Evolutionary conservation across 805 yeast genomes (phyloP).

Genomic region (Spathaspora hagerdaliae): DNA sequence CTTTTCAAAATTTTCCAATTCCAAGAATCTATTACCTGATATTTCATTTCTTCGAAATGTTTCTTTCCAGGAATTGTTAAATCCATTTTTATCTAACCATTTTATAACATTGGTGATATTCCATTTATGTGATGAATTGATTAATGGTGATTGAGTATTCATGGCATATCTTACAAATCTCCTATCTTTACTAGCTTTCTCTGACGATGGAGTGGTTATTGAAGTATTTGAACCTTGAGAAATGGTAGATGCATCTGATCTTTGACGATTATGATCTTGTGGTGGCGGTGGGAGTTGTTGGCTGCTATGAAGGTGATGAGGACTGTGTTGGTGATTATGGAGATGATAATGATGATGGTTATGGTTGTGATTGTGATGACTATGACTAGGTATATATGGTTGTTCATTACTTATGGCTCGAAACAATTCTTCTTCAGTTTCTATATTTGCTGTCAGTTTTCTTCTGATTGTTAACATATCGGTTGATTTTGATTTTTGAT

Average conservation of each 20-base stretch:
- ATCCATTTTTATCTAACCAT: slow-evolving; percentile 69
- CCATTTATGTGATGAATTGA: slow-evolving; percentile 48
- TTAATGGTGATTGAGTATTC: slow-evolving; percentile 27
- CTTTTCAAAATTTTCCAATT: slow-evolving; percentile 61
- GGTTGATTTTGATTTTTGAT: slow-evolving; percentile 3
- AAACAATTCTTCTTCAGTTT: not conserved
- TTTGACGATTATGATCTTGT: slow-evolving; percentile 24
- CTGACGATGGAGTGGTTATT: slow-evolving; percentile 15
- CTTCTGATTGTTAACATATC: slow-evolving; percentile 2
- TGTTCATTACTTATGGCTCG: not conserved
- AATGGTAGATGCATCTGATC: slow-evolving; percentile 31
- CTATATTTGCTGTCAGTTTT: not conserved
- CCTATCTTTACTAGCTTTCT: slow-evolving; percentile 31
- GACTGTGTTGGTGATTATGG: too few species aligned
- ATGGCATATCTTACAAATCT: slow-evolving; percentile 41
- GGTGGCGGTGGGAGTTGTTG: not conserved
- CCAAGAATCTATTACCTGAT: slow-evolving; percentile 60
- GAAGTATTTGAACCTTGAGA: slow-evolving; percentile 31
- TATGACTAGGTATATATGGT: not conserved
- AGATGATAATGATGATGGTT: not conserved
- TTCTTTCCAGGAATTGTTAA: slow-evolving; percentile 71
- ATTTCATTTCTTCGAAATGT: slow-evolving; percentile 57
- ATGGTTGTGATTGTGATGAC: not conserved
- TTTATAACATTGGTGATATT: slow-evolving; percentile 56
- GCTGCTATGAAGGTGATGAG: too few species aligned